A percentile compares a stretch with the other conserved stretches of the same genome.
phyloP scores from a whole-genome alignment of 2,329 filamentous ascomycete species.

The Cytospora chrysosperma region DNA sequence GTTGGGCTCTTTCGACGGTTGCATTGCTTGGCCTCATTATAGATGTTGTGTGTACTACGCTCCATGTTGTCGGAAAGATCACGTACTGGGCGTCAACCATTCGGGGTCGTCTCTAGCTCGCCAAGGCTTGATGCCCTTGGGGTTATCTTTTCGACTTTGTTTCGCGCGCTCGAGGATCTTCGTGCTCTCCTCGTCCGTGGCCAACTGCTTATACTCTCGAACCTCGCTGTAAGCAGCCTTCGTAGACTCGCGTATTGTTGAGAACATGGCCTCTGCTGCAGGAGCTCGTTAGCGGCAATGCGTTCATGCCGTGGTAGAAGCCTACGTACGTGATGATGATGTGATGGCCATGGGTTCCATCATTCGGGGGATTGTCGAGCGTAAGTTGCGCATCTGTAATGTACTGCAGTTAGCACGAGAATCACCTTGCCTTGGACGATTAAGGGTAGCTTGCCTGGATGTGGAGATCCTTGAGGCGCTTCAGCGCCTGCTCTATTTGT shows the following conservation, averaged over 20 bases:
- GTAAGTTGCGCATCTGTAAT: slow-evolving; percentile 38
- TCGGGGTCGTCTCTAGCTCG: slow-evolving; percentile 57
- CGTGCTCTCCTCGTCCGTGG: slow-evolving; percentile 46
- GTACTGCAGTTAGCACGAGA: slow-evolving; percentile 8
- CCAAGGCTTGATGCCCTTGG: slow-evolving; percentile 59
- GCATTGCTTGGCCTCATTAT: background rate
- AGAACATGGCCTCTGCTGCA: slow-evolving; percentile 51
- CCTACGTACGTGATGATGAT: slow-evolving; percentile 50
- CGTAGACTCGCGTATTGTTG: slow-evolving; percentile 48
- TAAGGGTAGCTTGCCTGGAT: slow-evolving; percentile 44
- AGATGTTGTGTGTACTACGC: background rate
- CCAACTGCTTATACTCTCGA: slow-evolving; percentile 48
- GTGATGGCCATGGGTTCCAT: slow-evolving; percentile 48
- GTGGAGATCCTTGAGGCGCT: slow-evolving; percentile 54
- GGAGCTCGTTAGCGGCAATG: slow-evolving; percentile 25
- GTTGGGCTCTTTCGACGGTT: background rate
- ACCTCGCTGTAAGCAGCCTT: slow-evolving; percentile 50
- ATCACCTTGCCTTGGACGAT: background rate
- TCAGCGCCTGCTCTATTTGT: slow-evolving; percentile 48
- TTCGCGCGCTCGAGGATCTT: slow-evolving; percentile 52
- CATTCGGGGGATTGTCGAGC: slow-evolving; percentile 50
- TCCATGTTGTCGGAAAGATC: background rate
- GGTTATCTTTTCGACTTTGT: slow-evolving; percentile 54
- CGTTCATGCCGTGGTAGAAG: background rate
- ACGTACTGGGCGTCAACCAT: slow-evolving; percentile 44